phyloP scores from a whole-genome alignment of 2,329 filamentous ascomycete species.

The Colletotrichum higginsianum region DNA sequence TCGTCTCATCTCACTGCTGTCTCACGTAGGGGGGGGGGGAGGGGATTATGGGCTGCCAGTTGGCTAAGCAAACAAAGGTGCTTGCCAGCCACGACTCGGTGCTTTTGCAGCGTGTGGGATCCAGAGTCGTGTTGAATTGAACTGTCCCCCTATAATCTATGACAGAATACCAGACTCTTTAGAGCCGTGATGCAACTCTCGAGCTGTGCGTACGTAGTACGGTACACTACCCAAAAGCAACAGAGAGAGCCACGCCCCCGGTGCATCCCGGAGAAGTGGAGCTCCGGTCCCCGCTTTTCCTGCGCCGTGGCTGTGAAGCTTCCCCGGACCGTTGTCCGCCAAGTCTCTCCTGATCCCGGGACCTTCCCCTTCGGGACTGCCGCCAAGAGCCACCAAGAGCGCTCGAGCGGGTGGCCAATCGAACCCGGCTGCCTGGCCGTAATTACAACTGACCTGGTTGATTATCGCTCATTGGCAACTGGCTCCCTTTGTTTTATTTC shows the following conservation, averaged over 20 bases:
- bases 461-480: slow-evolving; percentile 24
- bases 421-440: background rate
- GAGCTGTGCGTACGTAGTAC: background rate
- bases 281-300: background rate
- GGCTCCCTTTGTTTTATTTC: background rate
- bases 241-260: background rate
- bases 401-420: slow-evolving; percentile 5
- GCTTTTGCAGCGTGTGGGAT: background rate
- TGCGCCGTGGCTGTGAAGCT: slow-evolving; percentile 30
- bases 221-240: background rate
- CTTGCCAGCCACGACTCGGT: too few relatives aligned
- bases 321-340: slow-evolving; percentile 42
- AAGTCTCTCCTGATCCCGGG: slow-evolving; percentile 31
- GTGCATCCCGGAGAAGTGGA: slow-evolving; percentile 2
- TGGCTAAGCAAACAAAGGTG: background rate
- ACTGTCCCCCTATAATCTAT: too few relatives aligned
- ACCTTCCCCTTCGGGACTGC: slow-evolving; percentile 37
- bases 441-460: background rate
- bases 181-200: too few relatives aligned
- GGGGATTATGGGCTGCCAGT: too few relatives aligned
- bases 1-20: too few relatives aligned
- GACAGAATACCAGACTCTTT: too few relatives aligned
- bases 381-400: slow-evolving; percentile 39
- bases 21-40: background rate
- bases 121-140: too few relatives aligned